Evolutionary conservation across 1,284 basidiomycete species (phyloP), one percentile per base, ranked within the genome.

Genomic region (Sporisorium sorghi): DNA sequence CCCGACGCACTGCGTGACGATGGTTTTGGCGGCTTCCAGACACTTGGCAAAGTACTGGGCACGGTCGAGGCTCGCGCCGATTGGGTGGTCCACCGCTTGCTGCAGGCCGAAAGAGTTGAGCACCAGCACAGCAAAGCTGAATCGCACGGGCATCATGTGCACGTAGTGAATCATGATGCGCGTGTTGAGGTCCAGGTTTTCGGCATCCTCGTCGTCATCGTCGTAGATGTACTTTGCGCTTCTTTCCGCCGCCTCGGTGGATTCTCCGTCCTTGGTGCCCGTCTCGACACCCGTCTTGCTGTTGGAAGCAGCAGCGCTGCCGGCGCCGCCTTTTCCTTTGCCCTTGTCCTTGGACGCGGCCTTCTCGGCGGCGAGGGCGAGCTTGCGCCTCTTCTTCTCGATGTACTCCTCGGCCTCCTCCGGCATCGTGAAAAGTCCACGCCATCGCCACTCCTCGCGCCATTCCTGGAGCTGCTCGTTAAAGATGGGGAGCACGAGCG

Each of bases 51-150:
- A 74, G 81, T 83, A 84, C 76, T 73, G 73, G 28, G 70, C 84
- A 57, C 67, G 67, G 49, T 84, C 83, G 53, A 83, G 60, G 58
- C 81, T 69, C 51, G 62, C 66, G 3, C 77, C 73, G 2, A 74
- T 76, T 0, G 80, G 79, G 28, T 80, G 80, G 44, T 96, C 94
- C 57, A 97, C 86, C 3, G 95, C 92, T 80, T 96, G 93, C 85
- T 98, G 94, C 58, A 98, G 87, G 3, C 95, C 94, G 78, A 97
- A 98, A 8, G 94, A 95, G 83, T 97, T 95, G 76, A 97, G 87
- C 23, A 83, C 65, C 10, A 82, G 67, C 23, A 81, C 76, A 14
- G 79, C 80, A 59, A 83, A 82, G 70, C 77, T 77, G 63, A 63
- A 84, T 3, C 82, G 75, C 26, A 83, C 53, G 40, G 80, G 79